A percentile compares a stretch with the other conserved stretches of the same genome.
Evolutionary conservation across 768 basidiomycete genomes (phyloP).

Genomic region (Myochromella boudieri): DNA sequence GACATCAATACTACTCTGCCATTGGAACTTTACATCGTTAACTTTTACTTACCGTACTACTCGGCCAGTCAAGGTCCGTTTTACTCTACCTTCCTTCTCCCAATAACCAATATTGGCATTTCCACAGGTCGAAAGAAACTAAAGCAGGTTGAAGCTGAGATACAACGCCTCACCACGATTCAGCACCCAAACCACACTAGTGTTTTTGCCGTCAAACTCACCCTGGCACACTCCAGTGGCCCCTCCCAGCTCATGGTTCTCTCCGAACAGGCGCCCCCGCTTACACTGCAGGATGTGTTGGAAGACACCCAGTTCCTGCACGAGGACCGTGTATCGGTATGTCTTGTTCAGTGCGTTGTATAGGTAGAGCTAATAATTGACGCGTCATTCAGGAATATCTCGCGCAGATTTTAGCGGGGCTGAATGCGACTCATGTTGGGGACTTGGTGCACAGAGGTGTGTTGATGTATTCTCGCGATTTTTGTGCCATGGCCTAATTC

Average conservation of each 20-base stretch:
- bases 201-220: conserved; percentile 66
- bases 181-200: conserved; percentile 64
- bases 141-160: conserved; percentile 62
- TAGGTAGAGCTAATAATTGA: not conserved
- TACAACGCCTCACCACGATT: conserved; percentile 56
- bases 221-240: conserved; percentile 45
- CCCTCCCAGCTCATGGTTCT: conserved; percentile 63
- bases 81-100: not conserved
- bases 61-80: conserved; percentile 54
- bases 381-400: conserved; percentile 62
- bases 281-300: conserved; percentile 72
- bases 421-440: conserved; percentile 64
- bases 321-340: conserved; percentile 69
- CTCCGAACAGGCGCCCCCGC: conserved; percentile 65
- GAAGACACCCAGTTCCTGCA: conserved; percentile 74
- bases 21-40: conserved; percentile 66
- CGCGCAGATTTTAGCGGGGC: conserved; percentile 65
- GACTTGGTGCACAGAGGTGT: conserved; percentile 73
- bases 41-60: conserved; percentile 72
- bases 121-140: conserved; percentile 64
- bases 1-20: conserved; percentile 53
- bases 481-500: not conserved
- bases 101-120: not conserved
- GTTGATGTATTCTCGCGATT: not conserved
- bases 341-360: conserved; percentile 19